Evolutionary conservation across 768 basidiomycete genomes (phyloP).

Genomic region (Crucibulum laeve): DNA sequence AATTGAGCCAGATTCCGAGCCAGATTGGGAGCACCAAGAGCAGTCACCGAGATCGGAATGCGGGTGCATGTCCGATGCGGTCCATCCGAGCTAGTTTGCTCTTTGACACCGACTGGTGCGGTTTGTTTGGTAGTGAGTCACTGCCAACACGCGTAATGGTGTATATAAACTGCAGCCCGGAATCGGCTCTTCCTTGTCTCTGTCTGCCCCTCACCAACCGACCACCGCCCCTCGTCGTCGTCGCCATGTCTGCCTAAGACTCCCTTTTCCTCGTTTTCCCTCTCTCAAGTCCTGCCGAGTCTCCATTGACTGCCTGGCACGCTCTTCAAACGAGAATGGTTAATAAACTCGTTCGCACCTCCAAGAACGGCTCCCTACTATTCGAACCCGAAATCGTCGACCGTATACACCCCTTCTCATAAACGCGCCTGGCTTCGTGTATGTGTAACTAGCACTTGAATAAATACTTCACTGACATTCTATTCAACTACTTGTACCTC

Average conservation of each 20-base stretch:
- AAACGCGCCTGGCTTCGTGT: slow-evolving; percentile 14
- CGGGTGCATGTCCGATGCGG: neutral
- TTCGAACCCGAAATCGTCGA: slow-evolving; percentile 87
- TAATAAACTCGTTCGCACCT: slow-evolving; percentile 76
- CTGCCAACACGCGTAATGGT: neutral
- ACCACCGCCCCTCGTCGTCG: slow-evolving; percentile 10
- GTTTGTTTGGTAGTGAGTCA: slow-evolving; percentile 8
- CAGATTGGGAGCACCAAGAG: too few relatives aligned
- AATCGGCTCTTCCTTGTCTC: slow-evolving; percentile 10
- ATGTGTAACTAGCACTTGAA: slow-evolving; percentile 10
- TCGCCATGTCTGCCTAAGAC: slow-evolving; percentile 40
- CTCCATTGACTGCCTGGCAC: slow-evolving; percentile 36
- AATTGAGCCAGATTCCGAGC: too few relatives aligned
- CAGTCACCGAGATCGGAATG: slow-evolving; percentile 6
- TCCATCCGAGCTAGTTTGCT: slow-evolving; percentile 8
- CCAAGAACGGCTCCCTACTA: slow-evolving; percentile 82
- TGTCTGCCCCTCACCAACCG: slow-evolving; percentile 14
- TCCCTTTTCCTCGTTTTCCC: slow-evolving; percentile 17
- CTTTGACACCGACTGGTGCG: slow-evolving; percentile 4
- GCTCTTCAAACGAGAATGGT: slow-evolving; percentile 57
- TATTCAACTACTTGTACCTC: slow-evolving; percentile 6
- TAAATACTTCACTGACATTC: neutral
- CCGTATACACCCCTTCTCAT: slow-evolving; percentile 66
- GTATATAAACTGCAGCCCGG: slow-evolving; percentile 19
- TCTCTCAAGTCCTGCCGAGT: slow-evolving; percentile 14